Conservation (phyloP, 495 filamentous ascomycete species). For the Daldinia vernicosa region DNA sequence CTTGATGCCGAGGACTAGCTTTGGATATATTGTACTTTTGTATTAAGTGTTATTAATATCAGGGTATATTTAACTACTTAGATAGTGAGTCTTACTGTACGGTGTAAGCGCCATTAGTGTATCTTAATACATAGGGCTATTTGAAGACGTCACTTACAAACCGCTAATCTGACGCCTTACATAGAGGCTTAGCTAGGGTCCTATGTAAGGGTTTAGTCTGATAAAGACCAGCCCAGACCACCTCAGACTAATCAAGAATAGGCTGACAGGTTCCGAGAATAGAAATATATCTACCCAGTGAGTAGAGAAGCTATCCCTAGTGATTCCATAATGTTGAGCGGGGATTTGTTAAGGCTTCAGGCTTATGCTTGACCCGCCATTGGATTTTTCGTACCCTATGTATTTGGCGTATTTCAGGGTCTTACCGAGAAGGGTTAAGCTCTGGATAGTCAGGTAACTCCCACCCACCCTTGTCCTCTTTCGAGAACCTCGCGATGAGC, state of each 20-base stretch:
- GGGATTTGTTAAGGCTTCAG: background rate
- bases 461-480: slow-evolving; percentile 30
- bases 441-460: slow-evolving; percentile 27
- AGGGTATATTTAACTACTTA: background rate
- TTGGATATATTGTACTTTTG: background rate
- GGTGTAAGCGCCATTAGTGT: background rate
- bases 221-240: background rate
- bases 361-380: background rate
- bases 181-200: background rate
- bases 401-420: background rate
- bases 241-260: background rate
- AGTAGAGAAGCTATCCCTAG: background rate
- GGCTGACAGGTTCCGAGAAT: background rate
- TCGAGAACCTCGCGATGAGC: slow-evolving; percentile 26
- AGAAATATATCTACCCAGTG: background rate
- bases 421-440: slow-evolving; percentile 4
- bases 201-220: background rate
- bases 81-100: background rate
- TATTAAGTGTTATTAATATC: background rate
- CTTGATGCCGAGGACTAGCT: background rate
- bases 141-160: background rate
- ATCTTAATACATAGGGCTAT: background rate
- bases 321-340: background rate
- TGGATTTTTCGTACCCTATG: background rate
- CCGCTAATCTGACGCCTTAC: background rate